Percentiles rank a stretch among this genome's conserved stretches.
Conservation (phyloP, 1,284 basidiomycete species). For the Trichosporon inkin region DNA sequence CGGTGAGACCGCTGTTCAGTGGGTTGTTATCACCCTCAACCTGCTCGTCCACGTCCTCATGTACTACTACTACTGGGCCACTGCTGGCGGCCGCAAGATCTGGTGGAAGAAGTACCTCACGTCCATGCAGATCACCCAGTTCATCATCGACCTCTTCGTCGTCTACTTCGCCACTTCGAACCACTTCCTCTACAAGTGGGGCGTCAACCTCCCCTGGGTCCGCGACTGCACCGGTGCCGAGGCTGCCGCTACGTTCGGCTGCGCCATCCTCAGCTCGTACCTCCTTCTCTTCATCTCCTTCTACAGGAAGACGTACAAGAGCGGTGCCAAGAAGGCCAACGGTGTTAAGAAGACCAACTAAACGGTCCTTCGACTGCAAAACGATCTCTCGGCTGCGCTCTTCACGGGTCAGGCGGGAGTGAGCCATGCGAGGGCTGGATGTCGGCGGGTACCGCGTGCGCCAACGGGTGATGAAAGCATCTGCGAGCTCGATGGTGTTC, state of each 20-base stretch:
- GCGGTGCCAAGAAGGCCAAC: constrained; percentile 27
- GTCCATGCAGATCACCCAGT: constrained; percentile 91
- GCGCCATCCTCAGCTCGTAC: constrained; percentile 80
- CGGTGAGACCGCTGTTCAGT: constrained; percentile 88
- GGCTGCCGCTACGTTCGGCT: constrained; percentile 82
- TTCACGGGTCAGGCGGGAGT: too few relatives aligned
- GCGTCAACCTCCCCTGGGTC: constrained; percentile 61
- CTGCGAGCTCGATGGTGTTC: too few relatives aligned
- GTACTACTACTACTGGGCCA: constrained; percentile 99
- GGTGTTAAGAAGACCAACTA: constrained; percentile 29
- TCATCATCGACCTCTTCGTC: constrained; percentile 79
- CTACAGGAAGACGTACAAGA: constrained; percentile 52
- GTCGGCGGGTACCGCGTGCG: background rate
- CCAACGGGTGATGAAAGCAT: too few relatives aligned
- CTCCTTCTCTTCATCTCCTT: constrained; percentile 76
- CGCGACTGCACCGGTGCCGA: constrained; percentile 87
- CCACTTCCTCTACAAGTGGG: constrained; percentile 69
- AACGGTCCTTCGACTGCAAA: background rate
- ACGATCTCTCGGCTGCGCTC: background rate
- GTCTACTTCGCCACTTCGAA: constrained; percentile 92
- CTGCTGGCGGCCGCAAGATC: constrained; percentile 88
- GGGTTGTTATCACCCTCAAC: constrained; percentile 93
- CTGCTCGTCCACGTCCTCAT: constrained; percentile 94
- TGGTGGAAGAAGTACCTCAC: constrained; percentile 99
- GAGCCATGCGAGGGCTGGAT: too few relatives aligned